Evolutionary conservation across 129 eudicot genomes (phyloP).

Genomic region (Helichrysum umbraculigerum): DNA sequence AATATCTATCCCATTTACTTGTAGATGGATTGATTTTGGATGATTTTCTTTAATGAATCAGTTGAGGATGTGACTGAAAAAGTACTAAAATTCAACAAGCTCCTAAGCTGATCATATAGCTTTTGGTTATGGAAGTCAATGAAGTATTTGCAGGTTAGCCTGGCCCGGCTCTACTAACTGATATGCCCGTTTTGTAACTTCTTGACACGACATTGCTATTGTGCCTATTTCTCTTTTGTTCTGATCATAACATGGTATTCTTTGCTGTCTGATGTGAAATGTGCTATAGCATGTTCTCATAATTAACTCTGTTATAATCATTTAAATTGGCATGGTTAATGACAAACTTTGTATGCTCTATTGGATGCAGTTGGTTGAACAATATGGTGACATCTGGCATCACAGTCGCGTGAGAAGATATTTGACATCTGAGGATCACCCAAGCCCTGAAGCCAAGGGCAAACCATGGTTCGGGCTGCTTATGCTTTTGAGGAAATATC

Average conservation of each 20-base stretch:
- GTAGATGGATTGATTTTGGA: no score
- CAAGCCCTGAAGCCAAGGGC: constrained; percentile 66
- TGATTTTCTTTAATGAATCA: no score
- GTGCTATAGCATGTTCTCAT: not conserved
- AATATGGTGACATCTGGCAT: constrained; percentile 72
- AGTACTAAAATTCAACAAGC: no score
- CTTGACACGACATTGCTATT: not conserved
- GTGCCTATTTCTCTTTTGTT: not conserved
- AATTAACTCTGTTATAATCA: not conserved
- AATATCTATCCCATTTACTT: no score
- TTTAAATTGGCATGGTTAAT: not conserved
- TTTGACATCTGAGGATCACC: constrained; percentile 74
- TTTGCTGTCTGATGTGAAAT: not conserved
- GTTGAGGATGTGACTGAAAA: no score
- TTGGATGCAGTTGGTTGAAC: constrained; percentile 72
- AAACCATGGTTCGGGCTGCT: constrained; percentile 96
- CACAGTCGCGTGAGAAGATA: constrained; percentile 90
- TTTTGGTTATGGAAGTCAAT: no score
- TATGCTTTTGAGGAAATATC: constrained; percentile 88
- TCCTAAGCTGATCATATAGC: no score
- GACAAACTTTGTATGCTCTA: not conserved
- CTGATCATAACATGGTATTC: no score
- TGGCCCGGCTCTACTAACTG: no score
- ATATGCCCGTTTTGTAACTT: no score
- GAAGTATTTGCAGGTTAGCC: no score